Base-by-base conservation (phyloP, 176 grass and related monocot genomes). In the Eragrostis nindensis region DNA sequence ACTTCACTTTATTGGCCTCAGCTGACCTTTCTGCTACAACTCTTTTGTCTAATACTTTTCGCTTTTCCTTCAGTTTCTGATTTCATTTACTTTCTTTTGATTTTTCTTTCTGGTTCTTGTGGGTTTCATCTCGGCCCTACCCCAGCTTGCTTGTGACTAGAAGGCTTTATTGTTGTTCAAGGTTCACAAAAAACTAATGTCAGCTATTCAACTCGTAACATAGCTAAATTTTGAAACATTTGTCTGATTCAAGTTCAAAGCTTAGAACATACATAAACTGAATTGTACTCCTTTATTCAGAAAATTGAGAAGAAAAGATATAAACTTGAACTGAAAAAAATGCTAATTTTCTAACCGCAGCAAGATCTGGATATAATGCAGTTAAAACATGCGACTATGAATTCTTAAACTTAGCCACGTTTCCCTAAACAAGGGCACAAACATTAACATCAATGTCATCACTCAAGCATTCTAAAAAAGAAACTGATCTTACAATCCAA, bases 111-210 rank as follows among this genome's bases (percentile, higher is more conserved):
- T 36, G 32, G 32, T 36, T 36, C 32, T 36, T 36, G 32, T 36
- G 32, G 32, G 32, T 36, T 36, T 36, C 32, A 36, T 36, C 32
- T 36, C 32, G 4, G 32, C 2, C 32, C 32, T 36, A 36, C 32
- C 32, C n/a, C 32, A 36, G 32, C 32, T 36, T 36, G 32, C 32
- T 36, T 36, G 32, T 4, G 32, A 36, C 32, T 36, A 36, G 4
- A 36, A 36, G 32, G 32, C 32, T 36, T 36, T 36, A 4, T 36
- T 36, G 4, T 36, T 36, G 42, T 71, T 70, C 7, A 32, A 18
- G 74, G 13, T n/a, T 8, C 79, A 46, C 46, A 73, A 65, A 69
- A n/a, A 73, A 86, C 27, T 44, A 63, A 78, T 38, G 27, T 65
- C 59, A 73, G 45, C n/a, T 63, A 62, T 62, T 77, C 24, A 47